phyloP scores from a whole-genome alignment of 2,329 filamentous ascomycete species.

The Penicillium capsulatum region DNA sequence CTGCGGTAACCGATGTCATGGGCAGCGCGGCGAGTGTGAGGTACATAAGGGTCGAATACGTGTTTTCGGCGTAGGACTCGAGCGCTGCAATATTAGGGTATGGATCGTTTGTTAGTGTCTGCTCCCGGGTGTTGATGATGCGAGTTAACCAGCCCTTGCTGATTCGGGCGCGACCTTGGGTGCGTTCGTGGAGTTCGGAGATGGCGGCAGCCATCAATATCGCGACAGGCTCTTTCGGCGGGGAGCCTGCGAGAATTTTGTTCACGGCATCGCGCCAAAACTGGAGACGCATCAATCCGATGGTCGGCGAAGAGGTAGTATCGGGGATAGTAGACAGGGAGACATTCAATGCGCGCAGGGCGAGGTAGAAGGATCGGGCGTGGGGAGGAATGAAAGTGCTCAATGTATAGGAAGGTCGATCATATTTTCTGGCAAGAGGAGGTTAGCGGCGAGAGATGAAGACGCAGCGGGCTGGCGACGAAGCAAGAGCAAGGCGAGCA shows the following conservation, averaged over 20 bases:
- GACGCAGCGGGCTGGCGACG: background rate
- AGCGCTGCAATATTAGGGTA: slow-evolving; percentile 69
- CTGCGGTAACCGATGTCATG: slow-evolving; percentile 74
- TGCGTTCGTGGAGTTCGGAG: slow-evolving; percentile 50
- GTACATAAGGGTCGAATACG: slow-evolving; percentile 66
- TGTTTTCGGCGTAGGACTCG: slow-evolving; percentile 89
- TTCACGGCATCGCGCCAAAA: slow-evolving; percentile 89
- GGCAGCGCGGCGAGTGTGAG: slow-evolving; percentile 53
- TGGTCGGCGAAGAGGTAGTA: slow-evolving; percentile 78
- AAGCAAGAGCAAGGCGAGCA: slow-evolving; percentile 2
- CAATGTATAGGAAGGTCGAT: slow-evolving; percentile 82
- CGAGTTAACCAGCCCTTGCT: slow-evolving; percentile 71
- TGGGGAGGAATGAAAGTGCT: slow-evolving; percentile 75
- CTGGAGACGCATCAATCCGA: slow-evolving; percentile 84
- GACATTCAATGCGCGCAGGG: slow-evolving; percentile 86
- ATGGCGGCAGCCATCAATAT: slow-evolving; percentile 74
- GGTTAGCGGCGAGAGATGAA: background rate
- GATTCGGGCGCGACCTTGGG: slow-evolving; percentile 47
- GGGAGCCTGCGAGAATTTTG: slow-evolving; percentile 69
- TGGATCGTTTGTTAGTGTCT: slow-evolving; percentile 76
- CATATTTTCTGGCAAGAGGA: slow-evolving; percentile 63
- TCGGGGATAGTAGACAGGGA: slow-evolving; percentile 88
- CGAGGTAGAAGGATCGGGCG: slow-evolving; percentile 77
- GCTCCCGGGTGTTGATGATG: slow-evolving; percentile 75
- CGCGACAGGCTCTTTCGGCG: slow-evolving; percentile 87